Base-by-base conservation (phyloP, 352 stramenopile genomes). In the Lagenidium sp. region DNA sequence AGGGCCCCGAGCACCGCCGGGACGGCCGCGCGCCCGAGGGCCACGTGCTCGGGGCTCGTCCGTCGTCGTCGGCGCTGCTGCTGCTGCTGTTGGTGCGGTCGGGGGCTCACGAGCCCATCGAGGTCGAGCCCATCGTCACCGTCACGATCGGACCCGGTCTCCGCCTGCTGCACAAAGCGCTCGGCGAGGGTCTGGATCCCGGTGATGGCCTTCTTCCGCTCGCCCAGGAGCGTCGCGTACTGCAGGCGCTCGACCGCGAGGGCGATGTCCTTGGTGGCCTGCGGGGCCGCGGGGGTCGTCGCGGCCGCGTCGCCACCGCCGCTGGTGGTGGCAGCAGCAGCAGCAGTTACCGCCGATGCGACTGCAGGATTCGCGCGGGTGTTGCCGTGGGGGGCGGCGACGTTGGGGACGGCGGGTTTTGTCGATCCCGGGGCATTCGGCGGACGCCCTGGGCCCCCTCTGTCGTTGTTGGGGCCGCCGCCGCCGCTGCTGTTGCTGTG, bases 221-320 rank as follows among this genome's bases (percentile, higher is more conserved):
- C 78, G 19, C 60, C 50, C 36, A 91, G 52, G 7, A 91, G 62
- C 55, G 73, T 91, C 21, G 73, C 78, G 47, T 82, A 85, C 41
- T 91, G 75, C 34, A 88, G 44, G 0, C 68, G 58, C 42, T 88
- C 72, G 23, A 86, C 73, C 6, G 71, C 64, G 26, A 73, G 49
- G 2, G 39, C 29, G 37, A 87, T 76, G 42, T 84, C 66, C 19
- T 45, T 31, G 21, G 40, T 47, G 6, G 52, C 23, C 11, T 12
- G 16, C 6, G 42, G 4, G 2, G 32, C 5, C 21, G 34, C 37
- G 1, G 34, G 18, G 0, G 34, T 29, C 3, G 50, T 11, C 11
- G 35, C 36, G 13, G 29, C 4, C 2, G 28, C 21, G 25, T 16
- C 29, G 21, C 20, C n/a, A 22, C 10, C 25, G 20, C 20, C 20